Evolutionary conservation across 352 stramenopile genomes (phyloP).

Genomic region (Globisporangium irregulare): DNA sequence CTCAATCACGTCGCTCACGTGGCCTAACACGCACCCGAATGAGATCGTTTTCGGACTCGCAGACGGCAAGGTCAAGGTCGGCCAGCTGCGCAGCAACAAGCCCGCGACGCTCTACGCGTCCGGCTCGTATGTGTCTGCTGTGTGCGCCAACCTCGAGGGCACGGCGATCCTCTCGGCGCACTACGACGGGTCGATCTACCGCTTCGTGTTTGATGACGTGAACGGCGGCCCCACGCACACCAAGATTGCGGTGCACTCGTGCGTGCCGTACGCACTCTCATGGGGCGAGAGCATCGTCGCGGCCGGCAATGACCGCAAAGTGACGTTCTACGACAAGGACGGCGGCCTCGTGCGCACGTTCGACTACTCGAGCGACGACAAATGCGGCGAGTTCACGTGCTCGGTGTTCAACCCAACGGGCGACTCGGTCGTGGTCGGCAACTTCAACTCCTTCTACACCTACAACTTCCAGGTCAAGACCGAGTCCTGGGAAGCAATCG

Average conservation of each 20-base stretch:
- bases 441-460: slow-evolving; percentile 93
- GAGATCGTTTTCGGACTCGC: slow-evolving; percentile 94
- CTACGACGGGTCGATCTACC: slow-evolving; percentile 91
- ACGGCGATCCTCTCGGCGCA: slow-evolving; percentile 89
- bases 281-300: slow-evolving; percentile 91
- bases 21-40: slow-evolving; percentile 88
- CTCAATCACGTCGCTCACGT: slow-evolving; percentile 88
- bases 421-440: slow-evolving; percentile 90
- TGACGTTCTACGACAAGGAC: slow-evolving; percentile 91
- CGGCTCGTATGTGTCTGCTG: slow-evolving; percentile 75
- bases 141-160: slow-evolving; percentile 88
- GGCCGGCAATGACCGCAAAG: slow-evolving; percentile 88
- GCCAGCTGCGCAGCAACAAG: slow-evolving; percentile 93
- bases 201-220: slow-evolving; percentile 90
- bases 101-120: slow-evolving; percentile 86
- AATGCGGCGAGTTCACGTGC: slow-evolving; percentile 79
- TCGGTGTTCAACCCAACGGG: slow-evolving; percentile 89
- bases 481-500: slow-evolving; percentile 80
- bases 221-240: slow-evolving; percentile 73
- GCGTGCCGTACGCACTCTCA: slow-evolving; percentile 86
- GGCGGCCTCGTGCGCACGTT: slow-evolving; percentile 84
- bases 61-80: slow-evolving; percentile 93
- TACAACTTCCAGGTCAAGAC: slow-evolving; percentile 86
- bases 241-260: slow-evolving; percentile 88
- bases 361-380: slow-evolving; percentile 86